Base-by-base conservation (phyloP, 2,329 filamentous ascomycete genomes). In the Lachnellula hyalina region DNA sequence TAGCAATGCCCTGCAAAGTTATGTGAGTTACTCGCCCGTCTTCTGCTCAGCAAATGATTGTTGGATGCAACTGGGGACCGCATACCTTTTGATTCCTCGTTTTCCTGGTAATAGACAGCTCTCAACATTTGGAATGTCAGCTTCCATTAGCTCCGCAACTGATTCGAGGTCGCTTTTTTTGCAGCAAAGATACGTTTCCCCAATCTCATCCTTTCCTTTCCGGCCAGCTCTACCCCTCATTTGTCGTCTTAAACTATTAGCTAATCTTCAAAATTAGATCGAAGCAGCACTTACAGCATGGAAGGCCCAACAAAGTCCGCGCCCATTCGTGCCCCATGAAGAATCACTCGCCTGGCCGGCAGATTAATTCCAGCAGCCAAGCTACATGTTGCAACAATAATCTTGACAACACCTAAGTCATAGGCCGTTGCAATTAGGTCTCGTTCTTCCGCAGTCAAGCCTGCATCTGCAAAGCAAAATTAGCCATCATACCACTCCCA, bases 321-420 rank as follows among this genome's bases (percentile, higher is more conserved):
- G 0, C 88, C 88, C 86, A 91, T 90, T 41, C 85, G 79, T 32
- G 85, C 87, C 58, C 83, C 86, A 66, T 90, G 87, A 25, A 89
- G 76, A 55, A 92, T 89, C 0, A 92, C 88, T 61, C 88, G 76
- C 51, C 88, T 77, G 7, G 88, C 88, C 14, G 80, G 80, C 65
- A 92, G 73, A 69, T 92, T 91, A 55, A 92, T 89, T n/a, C 88
- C 88, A 14, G 87, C 88, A n/a, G 88, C 88, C 54, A 92, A 77
- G 66, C 86, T 90, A 64, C 87, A 90, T 1, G 88, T 92, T 38
- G 88, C 88, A 15, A 90, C 83, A 51, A 89, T 84, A 0, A 90
- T 82, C 61, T 86, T 85, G 17, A 91, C 67, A 5, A 80, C 74
- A 0, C 87, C 86, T 40, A 73, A 69, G 65, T 91, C 87, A 61